A percentile compares a stretch with the other conserved stretches of the same genome.
phyloP scores from a whole-genome alignment of 148 eudicot species.

The Heliamphora exappendiculata region DNA sequence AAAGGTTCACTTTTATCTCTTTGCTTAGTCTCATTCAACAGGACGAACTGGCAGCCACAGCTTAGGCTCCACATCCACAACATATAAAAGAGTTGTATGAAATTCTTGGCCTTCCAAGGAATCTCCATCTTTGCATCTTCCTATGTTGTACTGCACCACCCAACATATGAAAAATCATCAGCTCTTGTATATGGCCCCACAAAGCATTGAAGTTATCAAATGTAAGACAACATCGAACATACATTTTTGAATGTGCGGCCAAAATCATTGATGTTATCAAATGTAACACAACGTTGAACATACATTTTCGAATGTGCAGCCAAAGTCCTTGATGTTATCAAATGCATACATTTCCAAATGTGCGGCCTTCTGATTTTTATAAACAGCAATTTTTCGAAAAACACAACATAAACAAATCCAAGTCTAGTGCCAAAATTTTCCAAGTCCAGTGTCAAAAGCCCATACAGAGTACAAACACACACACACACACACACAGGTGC shows the following conservation, averaged over 20 bases:
- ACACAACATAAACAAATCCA: neutral
- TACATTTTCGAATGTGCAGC: too few relatives aligned
- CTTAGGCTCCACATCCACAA: conserved; percentile 63
- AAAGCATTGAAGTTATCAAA: neutral
- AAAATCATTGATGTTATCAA: neutral
- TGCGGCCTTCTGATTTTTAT: neutral
- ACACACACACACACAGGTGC: neutral
- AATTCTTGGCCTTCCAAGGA: conserved; percentile 18
- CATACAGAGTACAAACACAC: neutral
- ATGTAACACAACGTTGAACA: too few relatives aligned
- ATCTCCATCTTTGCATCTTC: conserved; percentile 11
- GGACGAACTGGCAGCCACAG: conserved; percentile 64
- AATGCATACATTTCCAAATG: neutral
- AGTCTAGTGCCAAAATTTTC: neutral
- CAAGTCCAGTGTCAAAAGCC: neutral
- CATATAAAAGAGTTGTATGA: conserved; percentile 41
- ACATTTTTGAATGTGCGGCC: too few relatives aligned
- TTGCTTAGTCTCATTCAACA: conserved; percentile 62
- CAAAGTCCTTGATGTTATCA: neutral
- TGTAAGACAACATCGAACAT: too few relatives aligned
- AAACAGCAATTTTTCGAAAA: neutral
- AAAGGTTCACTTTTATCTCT: conserved; percentile 54
- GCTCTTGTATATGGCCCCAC: neutral
- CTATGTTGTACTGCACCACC: conserved; percentile 22
- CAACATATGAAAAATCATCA: neutral